Percentiles rank a stretch among this genome's conserved stretches.
Conservation (phyloP, 768 basidiomycete genomes). For the Rhodotorula taiwanensis region DNA sequence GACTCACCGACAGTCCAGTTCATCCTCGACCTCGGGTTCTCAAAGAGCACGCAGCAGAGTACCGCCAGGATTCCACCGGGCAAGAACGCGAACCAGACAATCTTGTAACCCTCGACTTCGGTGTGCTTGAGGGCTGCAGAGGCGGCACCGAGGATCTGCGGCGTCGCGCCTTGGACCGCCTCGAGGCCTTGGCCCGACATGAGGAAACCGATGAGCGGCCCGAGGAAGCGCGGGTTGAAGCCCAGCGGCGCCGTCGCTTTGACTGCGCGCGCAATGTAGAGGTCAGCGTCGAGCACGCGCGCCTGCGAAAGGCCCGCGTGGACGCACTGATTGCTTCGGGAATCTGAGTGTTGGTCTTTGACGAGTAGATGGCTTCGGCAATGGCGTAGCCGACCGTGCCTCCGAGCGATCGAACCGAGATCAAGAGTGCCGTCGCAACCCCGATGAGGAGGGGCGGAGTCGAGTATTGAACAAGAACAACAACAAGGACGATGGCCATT, state of each 20-base stretch:
- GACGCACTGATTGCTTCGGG: neutral
- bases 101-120: constrained; percentile 11
- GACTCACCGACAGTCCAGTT: constrained; percentile 5
- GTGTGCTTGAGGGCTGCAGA: constrained; percentile 8
- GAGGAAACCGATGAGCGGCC: constrained; percentile 6
- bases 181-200: constrained; percentile 5
- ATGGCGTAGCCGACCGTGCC: constrained; percentile 11
- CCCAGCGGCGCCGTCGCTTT: constrained; percentile 3
- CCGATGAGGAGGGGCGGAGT: constrained; percentile 19
- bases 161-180: neutral
- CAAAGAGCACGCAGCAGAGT: constrained; percentile 1
- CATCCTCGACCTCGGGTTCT: constrained; percentile 13
- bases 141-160: constrained; percentile 7
- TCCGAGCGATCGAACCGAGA: constrained; percentile 6
- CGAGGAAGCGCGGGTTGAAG: constrained; percentile 1
- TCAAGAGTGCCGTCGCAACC: constrained; percentile 2
- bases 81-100: constrained; percentile 15
- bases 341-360: constrained; percentile 5
- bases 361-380: constrained; percentile 8
- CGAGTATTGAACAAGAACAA: constrained; percentile 10
- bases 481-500: constrained; percentile 7
- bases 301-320: too few relatives aligned
- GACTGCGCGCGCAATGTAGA: neutral
- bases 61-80: constrained; percentile 14
- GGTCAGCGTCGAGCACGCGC: too few relatives aligned